phyloP scores from a whole-genome alignment of 805 yeast genomes.

The Cyberlindnera mississippiensis region DNA sequence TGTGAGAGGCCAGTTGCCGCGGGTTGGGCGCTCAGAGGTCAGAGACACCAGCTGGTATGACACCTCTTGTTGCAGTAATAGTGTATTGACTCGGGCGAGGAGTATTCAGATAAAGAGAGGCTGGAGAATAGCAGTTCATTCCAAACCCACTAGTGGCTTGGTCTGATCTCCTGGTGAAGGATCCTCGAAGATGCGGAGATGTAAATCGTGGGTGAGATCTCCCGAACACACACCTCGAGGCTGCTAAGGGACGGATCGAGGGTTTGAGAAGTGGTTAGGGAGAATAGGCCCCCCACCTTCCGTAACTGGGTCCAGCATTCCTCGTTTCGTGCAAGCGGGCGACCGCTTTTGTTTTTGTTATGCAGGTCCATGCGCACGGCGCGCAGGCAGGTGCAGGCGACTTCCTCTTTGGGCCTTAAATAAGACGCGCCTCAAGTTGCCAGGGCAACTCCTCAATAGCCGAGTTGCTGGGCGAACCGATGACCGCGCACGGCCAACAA shows the following conservation, averaged over 20 bases:
- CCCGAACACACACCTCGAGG: too few species aligned
- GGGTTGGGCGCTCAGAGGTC: too few species aligned
- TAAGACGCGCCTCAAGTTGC: constrained; percentile 3
- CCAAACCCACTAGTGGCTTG: too few species aligned
- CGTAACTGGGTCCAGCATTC: constrained; percentile 3
- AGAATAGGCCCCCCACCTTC: background rate
- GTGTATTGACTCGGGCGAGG: too few species aligned
- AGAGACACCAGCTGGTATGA: too few species aligned
- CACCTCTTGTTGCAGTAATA: too few species aligned
- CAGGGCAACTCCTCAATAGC: background rate
- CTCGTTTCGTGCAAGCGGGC: background rate
- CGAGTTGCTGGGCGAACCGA: constrained; percentile 16
- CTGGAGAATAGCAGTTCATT: too few species aligned
- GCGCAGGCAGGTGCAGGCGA: background rate
- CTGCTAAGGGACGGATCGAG: background rate
- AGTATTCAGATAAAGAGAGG: too few species aligned
- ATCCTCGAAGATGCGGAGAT: too few species aligned
- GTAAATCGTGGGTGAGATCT: too few species aligned
- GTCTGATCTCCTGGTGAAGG: too few species aligned
- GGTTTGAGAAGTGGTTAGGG: background rate
- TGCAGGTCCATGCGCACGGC: constrained; percentile 6
- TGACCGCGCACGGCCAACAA: constrained; percentile 10
- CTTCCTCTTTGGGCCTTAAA: constrained; percentile 4
- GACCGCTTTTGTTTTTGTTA: background rate
- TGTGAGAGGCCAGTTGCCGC: too few species aligned